phyloP scores from a whole-genome alignment of 371 early-diverging fungal genomes.

The Amoeboaphelidium protococcarum region DNA sequence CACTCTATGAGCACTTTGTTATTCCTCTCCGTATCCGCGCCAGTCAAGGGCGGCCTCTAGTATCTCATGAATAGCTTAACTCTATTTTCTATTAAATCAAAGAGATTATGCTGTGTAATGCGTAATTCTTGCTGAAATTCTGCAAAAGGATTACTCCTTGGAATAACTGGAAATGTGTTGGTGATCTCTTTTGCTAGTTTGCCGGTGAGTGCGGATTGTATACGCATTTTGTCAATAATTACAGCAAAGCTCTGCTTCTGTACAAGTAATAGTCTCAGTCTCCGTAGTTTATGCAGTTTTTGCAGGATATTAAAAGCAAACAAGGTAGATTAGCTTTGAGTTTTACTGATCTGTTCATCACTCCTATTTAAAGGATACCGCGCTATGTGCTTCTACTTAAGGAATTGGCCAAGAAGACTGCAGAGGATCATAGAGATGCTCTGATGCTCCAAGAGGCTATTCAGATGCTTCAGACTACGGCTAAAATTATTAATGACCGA shows the following conservation, averaged over 20 bases:
- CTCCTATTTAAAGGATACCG: constrained; percentile 6
- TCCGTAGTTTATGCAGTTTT: not conserved
- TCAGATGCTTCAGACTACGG: not conserved
- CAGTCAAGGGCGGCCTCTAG: not conserved
- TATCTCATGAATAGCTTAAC: constrained; percentile 1
- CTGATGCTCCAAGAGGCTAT: not conserved
- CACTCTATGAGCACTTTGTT: constrained; percentile 3
- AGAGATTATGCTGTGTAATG: constrained; percentile 4
- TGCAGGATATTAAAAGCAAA: not conserved
- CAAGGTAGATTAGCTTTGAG: not conserved
- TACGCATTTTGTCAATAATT: not conserved
- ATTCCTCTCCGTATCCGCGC: not conserved
- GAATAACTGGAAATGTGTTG: constrained; percentile 4
- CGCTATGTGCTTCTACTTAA: constrained; percentile 6
- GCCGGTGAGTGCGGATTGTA: not conserved
- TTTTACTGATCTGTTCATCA: constrained; percentile 10
- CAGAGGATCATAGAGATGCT: not conserved
- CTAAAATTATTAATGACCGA: not conserved
- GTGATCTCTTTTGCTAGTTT: constrained; percentile 4
- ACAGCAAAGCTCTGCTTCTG: not conserved
- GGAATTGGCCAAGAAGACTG: constrained; percentile 7
- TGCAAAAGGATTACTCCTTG: constrained; percentile 3
- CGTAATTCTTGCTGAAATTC: not conserved
- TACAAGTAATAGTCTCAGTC: not conserved
- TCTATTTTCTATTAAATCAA: constrained; percentile 3